These are phyloP conservation scores for Arabidopsis arenosa DNA, from an alignment of 345 rosid genomes.

Conservation along the genomic window DNA sequence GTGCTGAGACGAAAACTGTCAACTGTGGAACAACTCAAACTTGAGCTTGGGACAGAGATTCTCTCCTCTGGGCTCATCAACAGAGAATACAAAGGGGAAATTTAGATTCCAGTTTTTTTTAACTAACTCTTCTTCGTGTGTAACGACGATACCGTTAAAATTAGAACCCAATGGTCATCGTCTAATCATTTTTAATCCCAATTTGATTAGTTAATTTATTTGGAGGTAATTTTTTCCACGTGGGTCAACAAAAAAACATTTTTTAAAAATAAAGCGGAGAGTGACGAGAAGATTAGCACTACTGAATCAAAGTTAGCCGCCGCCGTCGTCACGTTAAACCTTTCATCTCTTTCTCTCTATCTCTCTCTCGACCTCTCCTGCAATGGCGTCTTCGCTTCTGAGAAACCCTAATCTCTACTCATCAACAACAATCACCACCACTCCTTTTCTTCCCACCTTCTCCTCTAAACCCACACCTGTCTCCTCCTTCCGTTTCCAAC, in stretches of 20 bases:
- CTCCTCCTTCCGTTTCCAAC: slow-evolving; percentile 30
- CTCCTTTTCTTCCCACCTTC: slow-evolving; percentile 29
- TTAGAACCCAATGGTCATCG: background rate
- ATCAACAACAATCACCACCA: slow-evolving; percentile 16
- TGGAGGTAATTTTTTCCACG: too few species aligned
- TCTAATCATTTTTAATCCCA: background rate
- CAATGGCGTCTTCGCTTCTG: slow-evolving; percentile 46
- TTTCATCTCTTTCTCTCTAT: slow-evolving; percentile 6
- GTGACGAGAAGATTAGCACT: slow-evolving; percentile 8
- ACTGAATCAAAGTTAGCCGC: slow-evolving; percentile 7
- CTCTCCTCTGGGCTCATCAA: too few species aligned
- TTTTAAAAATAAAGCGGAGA: slow-evolving; percentile 1
- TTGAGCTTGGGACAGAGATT: too few species aligned
- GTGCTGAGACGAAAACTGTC: too few species aligned
- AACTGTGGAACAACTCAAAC: too few species aligned
- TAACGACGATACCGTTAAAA: background rate
- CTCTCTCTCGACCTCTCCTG: background rate
- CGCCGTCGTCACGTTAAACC: slow-evolving; percentile 35
- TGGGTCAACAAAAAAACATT: background rate
- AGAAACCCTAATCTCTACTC: slow-evolving; percentile 36
- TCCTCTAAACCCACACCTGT: slow-evolving; percentile 14
- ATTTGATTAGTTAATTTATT: too few species aligned
- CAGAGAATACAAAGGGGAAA: too few species aligned
- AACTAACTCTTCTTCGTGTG: too few species aligned
- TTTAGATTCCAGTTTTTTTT: too few species aligned